Evolutionary conservation across 1,284 basidiomycete genomes (phyloP), one percentile per base, ranked within the genome.

Genomic region (Moniliophthora roreri): DNA sequence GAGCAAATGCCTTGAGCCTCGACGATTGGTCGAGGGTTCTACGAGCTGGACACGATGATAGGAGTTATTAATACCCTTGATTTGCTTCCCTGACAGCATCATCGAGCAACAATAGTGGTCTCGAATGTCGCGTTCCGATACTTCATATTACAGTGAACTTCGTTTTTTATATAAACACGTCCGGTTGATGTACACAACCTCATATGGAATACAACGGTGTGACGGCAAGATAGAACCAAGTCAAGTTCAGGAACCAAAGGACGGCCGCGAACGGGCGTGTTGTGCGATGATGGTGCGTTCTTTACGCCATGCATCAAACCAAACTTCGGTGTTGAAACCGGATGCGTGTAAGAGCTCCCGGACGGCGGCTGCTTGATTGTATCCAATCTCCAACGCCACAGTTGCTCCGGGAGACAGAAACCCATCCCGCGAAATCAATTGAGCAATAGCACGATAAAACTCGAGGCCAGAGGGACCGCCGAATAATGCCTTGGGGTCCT

Each of bases 311-410:
- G 87, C 87, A 67, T 95, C 93, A 54, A 68, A 66, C 85, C 91
- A 91, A 13, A 91, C 77, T 63, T 89, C 82, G 1, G 79, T 78
- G 42, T 70, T 62, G 24, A 65, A 65, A 37, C 71, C 76, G 10
- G 69, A 72, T 13, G 65, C 56, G 45, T 67, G 68, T 58, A 95
- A 71, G 48, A 95, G 80, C 0, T 64, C 61, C 51, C 76, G 67
- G 7, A 95, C 91, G 1, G 70, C 75, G 0, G 66, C 57, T 4
- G 85, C 89, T 71, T 96, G 93, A 11, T 77, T 76, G 18, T 82
- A 74, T 0, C 93, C 93, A 26, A 95, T 84, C 67, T 96, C 93
- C 20, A 95, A 78, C 1, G 84, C 91, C 21, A 95, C 69, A 35
- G 83, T 56, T 15, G 80, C 85, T 51, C 72, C 69, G 7, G 70